Conservation (phyloP, 2,329 filamentous ascomycete genomes). For the Fusarium sp. region DNA sequence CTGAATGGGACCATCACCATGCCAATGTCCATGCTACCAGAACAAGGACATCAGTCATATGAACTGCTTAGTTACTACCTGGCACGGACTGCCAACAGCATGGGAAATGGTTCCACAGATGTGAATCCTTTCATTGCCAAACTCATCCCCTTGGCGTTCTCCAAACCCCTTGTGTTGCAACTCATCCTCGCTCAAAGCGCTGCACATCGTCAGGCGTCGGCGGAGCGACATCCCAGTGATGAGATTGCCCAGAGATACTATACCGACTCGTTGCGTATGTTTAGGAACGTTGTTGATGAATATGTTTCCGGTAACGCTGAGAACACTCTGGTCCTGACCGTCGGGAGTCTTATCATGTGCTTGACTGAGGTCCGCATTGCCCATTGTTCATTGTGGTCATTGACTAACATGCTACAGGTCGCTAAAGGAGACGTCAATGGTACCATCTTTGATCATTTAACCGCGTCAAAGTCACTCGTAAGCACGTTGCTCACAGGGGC, state of each 20-base stretch:
- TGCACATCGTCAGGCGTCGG: slow-evolving; percentile 56
- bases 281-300: slow-evolving; percentile 54
- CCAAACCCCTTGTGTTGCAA: slow-evolving; percentile 62
- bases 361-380: slow-evolving; percentile 60
- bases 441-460: slow-evolving; percentile 62
- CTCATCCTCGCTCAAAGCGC: slow-evolving; percentile 63
- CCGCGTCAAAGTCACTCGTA: slow-evolving; percentile 61
- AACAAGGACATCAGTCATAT: slow-evolving; percentile 56
- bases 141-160: slow-evolving; percentile 63
- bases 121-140: slow-evolving; percentile 64
- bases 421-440: slow-evolving; percentile 63
- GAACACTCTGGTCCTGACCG: slow-evolving; percentile 58
- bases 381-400: fast-evolving
- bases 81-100: slow-evolving; percentile 60
- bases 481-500: slow-evolving; percentile 55
- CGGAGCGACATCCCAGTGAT: slow-evolving; percentile 46
- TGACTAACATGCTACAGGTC: slow-evolving; percentile 43
- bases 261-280: slow-evolving; percentile 55
- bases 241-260: slow-evolving; percentile 57
- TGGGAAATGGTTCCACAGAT: slow-evolving; percentile 64
- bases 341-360: slow-evolving; percentile 63
- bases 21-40: slow-evolving; percentile 52
- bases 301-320: slow-evolving; percentile 55
- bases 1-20: slow-evolving; percentile 42
- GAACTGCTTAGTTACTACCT: slow-evolving; percentile 64